Percentiles rank a stretch among this genome's conserved stretches.
Conservation (phyloP, 1,139 yeast species). For the Saccharomycopsis hybrid region DNA sequence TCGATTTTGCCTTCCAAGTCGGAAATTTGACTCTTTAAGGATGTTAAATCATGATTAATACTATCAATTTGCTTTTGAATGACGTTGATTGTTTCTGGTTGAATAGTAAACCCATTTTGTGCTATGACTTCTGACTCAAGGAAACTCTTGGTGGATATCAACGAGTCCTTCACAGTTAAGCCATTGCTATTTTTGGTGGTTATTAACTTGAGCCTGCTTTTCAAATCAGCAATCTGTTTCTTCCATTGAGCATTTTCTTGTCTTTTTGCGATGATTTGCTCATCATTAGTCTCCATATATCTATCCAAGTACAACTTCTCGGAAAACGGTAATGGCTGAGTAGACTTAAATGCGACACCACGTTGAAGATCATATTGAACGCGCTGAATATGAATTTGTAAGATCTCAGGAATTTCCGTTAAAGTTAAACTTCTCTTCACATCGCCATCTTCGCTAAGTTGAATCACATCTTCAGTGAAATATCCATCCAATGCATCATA, state of each 20-base stretch:
- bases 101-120: slow-evolving; percentile 27
- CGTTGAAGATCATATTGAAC: slow-evolving; percentile 79
- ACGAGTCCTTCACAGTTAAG: slow-evolving; percentile 43
- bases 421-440: slow-evolving; percentile 72
- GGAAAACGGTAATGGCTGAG: slow-evolving; percentile 74
- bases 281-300: slow-evolving; percentile 69
- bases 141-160: slow-evolving; percentile 51
- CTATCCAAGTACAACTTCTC: slow-evolving; percentile 80
- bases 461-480: slow-evolving; percentile 65
- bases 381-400: slow-evolving; percentile 90
- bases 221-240: not conserved
- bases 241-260: slow-evolving; percentile 42
- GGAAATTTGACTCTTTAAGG: slow-evolving; percentile 37
- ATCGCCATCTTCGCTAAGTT: slow-evolving; percentile 63
- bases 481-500: slow-evolving; percentile 87
- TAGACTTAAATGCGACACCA: slow-evolving; percentile 72
- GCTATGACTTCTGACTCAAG: slow-evolving; percentile 37
- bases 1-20: slow-evolving; percentile 43
- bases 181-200: slow-evolving; percentile 41
- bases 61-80: slow-evolving; percentile 31
- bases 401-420: slow-evolving; percentile 64
- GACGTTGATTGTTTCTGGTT: slow-evolving; percentile 34
- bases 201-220: slow-evolving; percentile 39
- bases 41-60: slow-evolving; percentile 28
- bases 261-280: slow-evolving; percentile 43